phyloP scores from a whole-genome alignment of 2,329 filamentous ascomycete genomes.

The Neopestalotiopsis clavispora region DNA sequence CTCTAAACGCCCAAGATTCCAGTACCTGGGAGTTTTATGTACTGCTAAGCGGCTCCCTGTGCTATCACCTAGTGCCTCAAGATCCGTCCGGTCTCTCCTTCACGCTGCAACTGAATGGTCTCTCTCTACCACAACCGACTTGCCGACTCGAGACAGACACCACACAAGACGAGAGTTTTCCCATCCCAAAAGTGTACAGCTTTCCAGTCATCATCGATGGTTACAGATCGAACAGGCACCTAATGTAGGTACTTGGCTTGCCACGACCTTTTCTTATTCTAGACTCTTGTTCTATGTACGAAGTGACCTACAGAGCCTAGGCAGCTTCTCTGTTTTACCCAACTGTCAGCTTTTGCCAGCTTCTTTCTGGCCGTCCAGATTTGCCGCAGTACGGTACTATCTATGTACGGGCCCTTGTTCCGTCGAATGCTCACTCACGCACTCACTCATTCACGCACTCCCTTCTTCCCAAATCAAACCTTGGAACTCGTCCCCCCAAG shows the following conservation, averaged over 20 bases:
- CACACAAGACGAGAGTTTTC: not conserved
- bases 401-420: slow-evolving; percentile 8
- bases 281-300: not conserved
- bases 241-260: not conserved
- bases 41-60: not conserved
- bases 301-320: not conserved
- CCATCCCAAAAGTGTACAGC: not conserved
- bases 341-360: not conserved
- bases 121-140: not conserved
- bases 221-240: too few species aligned
- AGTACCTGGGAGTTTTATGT: not conserved
- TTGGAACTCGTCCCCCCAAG: not conserved
- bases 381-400: slow-evolving; percentile 5
- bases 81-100: too few species aligned
- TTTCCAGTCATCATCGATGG: not conserved
- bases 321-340: not conserved
- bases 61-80: not conserved
- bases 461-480: not conserved
- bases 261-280: not conserved
- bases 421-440: not conserved
- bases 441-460: not conserved
- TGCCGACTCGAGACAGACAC: not conserved
- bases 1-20: not conserved
- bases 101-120: not conserved
- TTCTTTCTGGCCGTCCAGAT: slow-evolving; percentile 4